Percentiles rank a stretch among this genome's conserved stretches.
phyloP scores from a whole-genome alignment of 2,329 filamentous ascomycete genomes.

The Xylariaceae sp. region DNA sequence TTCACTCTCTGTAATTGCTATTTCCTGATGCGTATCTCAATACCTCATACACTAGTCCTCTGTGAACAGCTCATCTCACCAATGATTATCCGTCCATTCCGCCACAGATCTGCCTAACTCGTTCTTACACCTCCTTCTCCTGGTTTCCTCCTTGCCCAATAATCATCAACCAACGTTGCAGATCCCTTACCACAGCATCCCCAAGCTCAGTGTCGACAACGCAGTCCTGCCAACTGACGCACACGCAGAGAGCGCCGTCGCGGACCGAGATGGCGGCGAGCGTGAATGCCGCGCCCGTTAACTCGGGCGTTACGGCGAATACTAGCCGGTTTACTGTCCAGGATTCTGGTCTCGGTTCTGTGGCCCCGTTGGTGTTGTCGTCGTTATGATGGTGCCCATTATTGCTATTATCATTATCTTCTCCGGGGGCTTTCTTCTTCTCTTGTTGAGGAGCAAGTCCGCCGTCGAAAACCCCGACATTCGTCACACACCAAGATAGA shows the following conservation, averaged over 20 bases:
- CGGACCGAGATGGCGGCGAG: conserved; percentile 18
- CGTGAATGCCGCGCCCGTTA: conserved; percentile 16
- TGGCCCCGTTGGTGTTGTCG: background rate
- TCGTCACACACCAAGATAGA: conserved; percentile 33
- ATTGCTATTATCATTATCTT: no score
- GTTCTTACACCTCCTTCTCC: background rate
- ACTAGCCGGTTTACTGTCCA: conserved; percentile 20
- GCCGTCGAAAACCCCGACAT: conserved; percentile 34
- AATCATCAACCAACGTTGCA: conserved; percentile 20
- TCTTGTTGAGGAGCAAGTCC: no score
- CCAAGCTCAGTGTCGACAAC: conserved; percentile 17
- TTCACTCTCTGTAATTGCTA: background rate
- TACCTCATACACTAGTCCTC: background rate
- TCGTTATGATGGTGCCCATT: no score
- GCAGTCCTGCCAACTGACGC: conserved; percentile 24
- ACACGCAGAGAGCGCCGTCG: conserved; percentile 17
- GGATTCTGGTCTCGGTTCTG: background rate
- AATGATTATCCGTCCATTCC: background rate
- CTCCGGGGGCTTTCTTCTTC: no score
- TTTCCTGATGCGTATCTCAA: background rate
- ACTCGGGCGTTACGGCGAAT: conserved; percentile 21
- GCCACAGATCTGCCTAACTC: background rate
- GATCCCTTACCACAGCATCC: conserved; percentile 18
- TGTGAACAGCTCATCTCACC: background rate
- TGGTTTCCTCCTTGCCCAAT: conserved; percentile 4